Percentiles rank a stretch among this genome's conserved stretches.
These are phyloP conservation scores for Cystofilobasidium macerans DNA, from an alignment of 768 basidiomycete species.

Conservation along the genomic window DNA sequence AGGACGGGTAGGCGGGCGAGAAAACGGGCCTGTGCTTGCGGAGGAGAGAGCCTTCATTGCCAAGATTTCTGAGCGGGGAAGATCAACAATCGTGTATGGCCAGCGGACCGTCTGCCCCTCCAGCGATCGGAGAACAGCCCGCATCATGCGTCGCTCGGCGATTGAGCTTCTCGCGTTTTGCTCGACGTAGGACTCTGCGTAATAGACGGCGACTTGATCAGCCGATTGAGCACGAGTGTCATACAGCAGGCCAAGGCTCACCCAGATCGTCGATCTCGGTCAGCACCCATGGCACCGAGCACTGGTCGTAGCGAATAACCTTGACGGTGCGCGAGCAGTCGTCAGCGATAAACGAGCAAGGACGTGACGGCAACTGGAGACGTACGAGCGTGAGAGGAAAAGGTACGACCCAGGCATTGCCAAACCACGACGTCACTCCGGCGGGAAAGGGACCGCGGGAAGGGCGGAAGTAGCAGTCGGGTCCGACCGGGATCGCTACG, in stretches of 20 bases:
- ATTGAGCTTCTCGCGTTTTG: slow-evolving; percentile 13
- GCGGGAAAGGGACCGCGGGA: slow-evolving; percentile 30
- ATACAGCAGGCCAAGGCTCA: no score
- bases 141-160: slow-evolving; percentile 7
- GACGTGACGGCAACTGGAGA: neutral
- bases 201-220: no score
- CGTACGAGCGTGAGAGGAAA: slow-evolving; percentile 60
- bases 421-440: slow-evolving; percentile 50
- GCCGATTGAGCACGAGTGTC: no score
- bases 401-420: slow-evolving; percentile 68
- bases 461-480: slow-evolving; percentile 58
- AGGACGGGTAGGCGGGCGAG: slow-evolving; percentile 58
- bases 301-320: slow-evolving; percentile 59
- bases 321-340: slow-evolving; percentile 28
- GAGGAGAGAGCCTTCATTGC: slow-evolving; percentile 43
- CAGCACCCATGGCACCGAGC: slow-evolving; percentile 41
- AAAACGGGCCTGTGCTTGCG: slow-evolving; percentile 50
- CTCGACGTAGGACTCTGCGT: slow-evolving; percentile 34
- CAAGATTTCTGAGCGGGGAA: slow-evolving; percentile 28
- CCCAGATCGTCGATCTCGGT: slow-evolving; percentile 47
- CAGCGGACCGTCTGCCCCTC: slow-evolving; percentile 9
- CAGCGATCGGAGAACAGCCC: slow-evolving; percentile 8
- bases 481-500: slow-evolving; percentile 43
- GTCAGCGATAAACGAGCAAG: slow-evolving; percentile 15
- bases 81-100: slow-evolving; percentile 39